phyloP scores from a whole-genome alignment of 2,329 filamentous ascomycete genomes.

The Ophiocordyceps polyrhachis-furcata region DNA sequence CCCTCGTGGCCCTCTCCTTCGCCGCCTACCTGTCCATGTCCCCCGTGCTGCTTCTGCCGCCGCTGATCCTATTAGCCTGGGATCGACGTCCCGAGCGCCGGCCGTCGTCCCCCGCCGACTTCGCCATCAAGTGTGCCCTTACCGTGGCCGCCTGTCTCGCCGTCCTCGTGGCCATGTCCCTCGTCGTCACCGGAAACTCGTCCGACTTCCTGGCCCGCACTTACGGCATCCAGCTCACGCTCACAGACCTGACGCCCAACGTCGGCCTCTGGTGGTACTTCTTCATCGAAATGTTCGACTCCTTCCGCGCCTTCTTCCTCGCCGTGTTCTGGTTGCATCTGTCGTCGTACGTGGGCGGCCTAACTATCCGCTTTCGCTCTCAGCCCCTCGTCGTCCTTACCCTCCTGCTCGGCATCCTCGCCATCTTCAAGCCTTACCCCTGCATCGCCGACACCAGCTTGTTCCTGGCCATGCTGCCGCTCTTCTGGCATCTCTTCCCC shows the following conservation, averaged over 20 bases:
- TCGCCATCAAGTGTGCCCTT: slow-evolving; percentile 32
- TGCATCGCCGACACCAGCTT: slow-evolving; percentile 78
- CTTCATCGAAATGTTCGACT: slow-evolving; percentile 98
- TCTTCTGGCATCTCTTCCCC: slow-evolving; percentile 85
- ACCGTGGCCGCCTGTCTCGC: slow-evolving; percentile 36
- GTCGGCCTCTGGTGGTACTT: slow-evolving; percentile 99
- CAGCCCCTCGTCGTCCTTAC: slow-evolving; percentile 78
- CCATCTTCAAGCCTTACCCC: slow-evolving; percentile 94
- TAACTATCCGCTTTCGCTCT: slow-evolving; percentile 63
- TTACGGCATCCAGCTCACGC: slow-evolving; percentile 78
- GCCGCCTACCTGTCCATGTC: slow-evolving; percentile 88
- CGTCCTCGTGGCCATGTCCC: slow-evolving; percentile 52
- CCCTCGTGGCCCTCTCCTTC: slow-evolving; percentile 70
- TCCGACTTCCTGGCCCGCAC: slow-evolving; percentile 81
- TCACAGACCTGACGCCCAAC: slow-evolving; percentile 87
- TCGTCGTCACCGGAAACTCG: slow-evolving; percentile 51
- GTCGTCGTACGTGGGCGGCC: slow-evolving; percentile 68
- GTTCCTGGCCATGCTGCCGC: slow-evolving; percentile 63
- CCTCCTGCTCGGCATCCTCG: slow-evolving; percentile 73
- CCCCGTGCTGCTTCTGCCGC: slow-evolving; percentile 69
- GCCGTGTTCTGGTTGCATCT: slow-evolving; percentile 97
- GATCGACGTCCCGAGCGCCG: slow-evolving; percentile 33
- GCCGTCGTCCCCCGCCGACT: slow-evolving; percentile 21
- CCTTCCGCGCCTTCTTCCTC: slow-evolving; percentile 90
- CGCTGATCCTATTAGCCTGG: slow-evolving; percentile 62